Percentiles rank a stretch among this genome's conserved stretches.
phyloP scores from a whole-genome alignment of 2,329 filamentous ascomycete species.

The Diplodia scrobiculata region DNA sequence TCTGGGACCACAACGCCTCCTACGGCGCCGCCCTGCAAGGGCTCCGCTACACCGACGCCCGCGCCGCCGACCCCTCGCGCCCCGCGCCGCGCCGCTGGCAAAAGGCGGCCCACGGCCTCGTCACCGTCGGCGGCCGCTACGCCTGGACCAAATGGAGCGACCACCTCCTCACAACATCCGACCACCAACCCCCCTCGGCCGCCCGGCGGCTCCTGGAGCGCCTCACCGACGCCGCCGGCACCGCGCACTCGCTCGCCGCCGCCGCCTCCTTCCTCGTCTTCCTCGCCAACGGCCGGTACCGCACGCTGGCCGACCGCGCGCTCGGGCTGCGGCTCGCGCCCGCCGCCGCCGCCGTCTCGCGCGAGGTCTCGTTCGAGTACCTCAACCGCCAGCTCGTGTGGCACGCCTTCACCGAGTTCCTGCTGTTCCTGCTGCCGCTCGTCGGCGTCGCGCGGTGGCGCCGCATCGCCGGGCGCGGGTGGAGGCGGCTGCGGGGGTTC shows the following conservation, averaged over 20 bases:
- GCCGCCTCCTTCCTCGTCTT: slow-evolving; percentile 88
- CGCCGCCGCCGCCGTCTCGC: slow-evolving; percentile 72
- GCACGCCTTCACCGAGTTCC: slow-evolving; percentile 99
- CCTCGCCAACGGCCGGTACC: slow-evolving; percentile 84
- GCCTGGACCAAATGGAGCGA: slow-evolving; percentile 77
- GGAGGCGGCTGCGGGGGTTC: slow-evolving; percentile 74
- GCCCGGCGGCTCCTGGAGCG: slow-evolving; percentile 56
- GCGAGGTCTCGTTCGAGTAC: slow-evolving; percentile 96
- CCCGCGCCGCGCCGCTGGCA: slow-evolving; percentile 76
- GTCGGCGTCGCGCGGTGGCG: slow-evolving; percentile 93
- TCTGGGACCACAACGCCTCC: slow-evolving; percentile 95
- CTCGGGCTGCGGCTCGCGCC: slow-evolving; percentile 83
- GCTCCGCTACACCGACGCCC: slow-evolving; percentile 83
- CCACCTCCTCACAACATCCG: no score
- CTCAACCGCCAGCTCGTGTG: slow-evolving; percentile 96
- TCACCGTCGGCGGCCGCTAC: slow-evolving; percentile 86
- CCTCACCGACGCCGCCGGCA: slow-evolving; percentile 69
- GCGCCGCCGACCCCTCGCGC: slow-evolving; percentile 55
- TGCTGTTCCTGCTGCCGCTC: slow-evolving; percentile 96
- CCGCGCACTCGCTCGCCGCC: slow-evolving; percentile 76
- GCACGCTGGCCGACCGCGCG: slow-evolving; percentile 83
- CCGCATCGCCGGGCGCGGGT: slow-evolving; percentile 82
- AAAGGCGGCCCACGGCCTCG: slow-evolving; percentile 78
- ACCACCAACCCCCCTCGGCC: no score
- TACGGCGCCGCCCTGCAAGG: slow-evolving; percentile 94